Percentiles rank a stretch among this genome's conserved stretches.
These are phyloP conservation scores for Phytophthora foliorum DNA, from an alignment of 352 stramenopile species.

Conservation along the genomic window DNA sequence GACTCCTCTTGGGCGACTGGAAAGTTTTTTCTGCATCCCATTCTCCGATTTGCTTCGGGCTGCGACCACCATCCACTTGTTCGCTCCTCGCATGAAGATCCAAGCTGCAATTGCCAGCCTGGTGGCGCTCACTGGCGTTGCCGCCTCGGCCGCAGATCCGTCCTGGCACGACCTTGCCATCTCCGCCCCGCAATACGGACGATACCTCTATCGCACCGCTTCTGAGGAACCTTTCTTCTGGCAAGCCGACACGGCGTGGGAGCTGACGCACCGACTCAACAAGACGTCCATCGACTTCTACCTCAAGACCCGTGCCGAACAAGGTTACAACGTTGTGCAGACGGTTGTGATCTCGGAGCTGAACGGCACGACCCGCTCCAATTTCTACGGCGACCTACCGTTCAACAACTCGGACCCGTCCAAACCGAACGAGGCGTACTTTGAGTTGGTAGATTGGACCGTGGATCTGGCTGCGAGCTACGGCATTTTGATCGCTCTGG, in stretches of 20 bases:
- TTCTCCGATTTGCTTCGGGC: constrained; percentile 11
- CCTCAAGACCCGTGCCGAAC: constrained; percentile 33
- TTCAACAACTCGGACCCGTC: constrained; percentile 39
- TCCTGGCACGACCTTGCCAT: constrained; percentile 31
- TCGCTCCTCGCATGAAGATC: constrained; percentile 9
- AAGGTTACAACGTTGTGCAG: constrained; percentile 40
- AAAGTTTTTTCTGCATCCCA: background rate
- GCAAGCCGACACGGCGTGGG: constrained; percentile 39
- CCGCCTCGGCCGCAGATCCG: constrained; percentile 1
- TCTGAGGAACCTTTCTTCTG: constrained; percentile 31
- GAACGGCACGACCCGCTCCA: constrained; percentile 32
- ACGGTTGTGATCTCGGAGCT: constrained; percentile 37
- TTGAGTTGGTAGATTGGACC: constrained; percentile 34
- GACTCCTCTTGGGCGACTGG: background rate
- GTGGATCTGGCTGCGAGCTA: constrained; percentile 34
- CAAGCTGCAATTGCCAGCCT: constrained; percentile 7
- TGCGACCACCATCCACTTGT: background rate
- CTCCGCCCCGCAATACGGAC: constrained; percentile 16
- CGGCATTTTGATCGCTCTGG: constrained; percentile 27
- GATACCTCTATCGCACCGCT: constrained; percentile 29
- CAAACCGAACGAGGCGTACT: constrained; percentile 39
- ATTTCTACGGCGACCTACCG: constrained; percentile 40
- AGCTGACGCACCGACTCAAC: constrained; percentile 35
- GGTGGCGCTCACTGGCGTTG: constrained; percentile 1
- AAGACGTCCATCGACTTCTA: constrained; percentile 45